Conservation (phyloP, 495 filamentous ascomycete genomes). For the Hypoxylon crocopeplum region DNA sequence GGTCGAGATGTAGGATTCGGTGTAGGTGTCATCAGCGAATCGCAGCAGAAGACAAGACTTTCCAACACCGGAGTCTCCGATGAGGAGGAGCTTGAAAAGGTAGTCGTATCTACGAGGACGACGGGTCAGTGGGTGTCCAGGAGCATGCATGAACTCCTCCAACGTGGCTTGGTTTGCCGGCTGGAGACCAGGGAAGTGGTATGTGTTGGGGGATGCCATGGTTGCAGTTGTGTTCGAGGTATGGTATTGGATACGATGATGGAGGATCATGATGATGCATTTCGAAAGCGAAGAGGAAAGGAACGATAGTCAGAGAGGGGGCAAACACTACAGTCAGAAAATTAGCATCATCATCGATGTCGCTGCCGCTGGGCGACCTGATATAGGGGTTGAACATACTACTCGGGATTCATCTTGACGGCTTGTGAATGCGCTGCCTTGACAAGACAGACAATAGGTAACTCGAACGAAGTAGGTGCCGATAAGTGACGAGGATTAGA, state of each 20-base stretch:
- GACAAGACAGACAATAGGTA: constrained; percentile 24
- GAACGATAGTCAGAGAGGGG: constrained; percentile 14
- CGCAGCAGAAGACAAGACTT: constrained; percentile 98
- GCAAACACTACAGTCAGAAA: constrained; percentile 38
- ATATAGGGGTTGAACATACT: constrained; percentile 63
- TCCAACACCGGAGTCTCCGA: constrained; percentile 99
- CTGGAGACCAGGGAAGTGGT: constrained; percentile 14
- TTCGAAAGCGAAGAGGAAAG: not conserved
- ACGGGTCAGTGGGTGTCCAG: constrained; percentile 18
- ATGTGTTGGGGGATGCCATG: constrained; percentile 23
- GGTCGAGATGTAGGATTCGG: constrained; percentile 99
- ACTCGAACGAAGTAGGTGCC: constrained; percentile 15
- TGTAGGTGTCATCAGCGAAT: constrained; percentile 99
- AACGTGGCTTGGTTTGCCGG: constrained; percentile 31
- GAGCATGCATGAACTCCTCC: constrained; percentile 27
- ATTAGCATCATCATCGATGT: constrained; percentile 23
- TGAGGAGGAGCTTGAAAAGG: constrained; percentile 99
- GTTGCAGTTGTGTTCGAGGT: constrained; percentile 8
- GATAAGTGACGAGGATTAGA: constrained; percentile 11
- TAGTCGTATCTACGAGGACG: constrained; percentile 88
- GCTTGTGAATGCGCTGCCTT: constrained; percentile 29
- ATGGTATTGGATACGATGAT: not conserved
- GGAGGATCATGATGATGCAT: constrained; percentile 7
- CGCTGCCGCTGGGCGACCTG: constrained; percentile 23
- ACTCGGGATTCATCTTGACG: constrained; percentile 92